Conservation (phyloP, 2,329 filamentous ascomycete genomes). For the Nothomitra cinnamomea region DNA sequence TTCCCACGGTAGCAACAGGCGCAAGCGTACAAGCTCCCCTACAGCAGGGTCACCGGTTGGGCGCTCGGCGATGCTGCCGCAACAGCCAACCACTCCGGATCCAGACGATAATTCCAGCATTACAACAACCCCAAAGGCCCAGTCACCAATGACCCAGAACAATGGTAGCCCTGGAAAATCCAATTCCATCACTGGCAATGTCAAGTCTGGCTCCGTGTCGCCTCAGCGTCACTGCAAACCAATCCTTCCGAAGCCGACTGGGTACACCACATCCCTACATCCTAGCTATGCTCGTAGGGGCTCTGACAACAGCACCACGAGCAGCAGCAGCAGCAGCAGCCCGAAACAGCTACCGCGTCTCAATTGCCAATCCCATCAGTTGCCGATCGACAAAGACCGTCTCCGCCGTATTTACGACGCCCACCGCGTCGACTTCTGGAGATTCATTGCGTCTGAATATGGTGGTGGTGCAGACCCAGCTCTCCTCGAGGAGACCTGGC, state of each 20-base stretch:
- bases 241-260: constrained; percentile 5
- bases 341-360: constrained; percentile 22
- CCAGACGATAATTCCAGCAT: constrained; percentile 8
- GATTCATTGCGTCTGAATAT: constrained; percentile 53
- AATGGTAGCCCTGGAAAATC: background rate
- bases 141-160: background rate
- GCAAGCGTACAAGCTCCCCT: constrained; percentile 57
- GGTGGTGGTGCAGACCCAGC: constrained; percentile 43
- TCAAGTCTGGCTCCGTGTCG: background rate
- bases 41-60: constrained; percentile 43
- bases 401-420: constrained; percentile 53
- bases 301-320: background rate
- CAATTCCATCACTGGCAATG: background rate
- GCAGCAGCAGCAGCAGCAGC: constrained; percentile 18
- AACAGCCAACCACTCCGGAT: constrained; percentile 16
- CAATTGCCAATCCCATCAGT: constrained; percentile 22
- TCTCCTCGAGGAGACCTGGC: constrained; percentile 56
- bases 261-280: background rate
- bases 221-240: constrained; percentile 3
- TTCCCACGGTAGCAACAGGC: constrained; percentile 64
- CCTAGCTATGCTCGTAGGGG: background rate
- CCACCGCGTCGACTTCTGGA: constrained; percentile 58
- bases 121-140: background rate
- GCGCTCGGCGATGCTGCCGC: constrained; percentile 23
- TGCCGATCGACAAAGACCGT: constrained; percentile 41